Percentiles rank a stretch among this genome's conserved stretches.
Conservation (phyloP, 306 rosid species). For the Lathyrus tuberosus region DNA sequence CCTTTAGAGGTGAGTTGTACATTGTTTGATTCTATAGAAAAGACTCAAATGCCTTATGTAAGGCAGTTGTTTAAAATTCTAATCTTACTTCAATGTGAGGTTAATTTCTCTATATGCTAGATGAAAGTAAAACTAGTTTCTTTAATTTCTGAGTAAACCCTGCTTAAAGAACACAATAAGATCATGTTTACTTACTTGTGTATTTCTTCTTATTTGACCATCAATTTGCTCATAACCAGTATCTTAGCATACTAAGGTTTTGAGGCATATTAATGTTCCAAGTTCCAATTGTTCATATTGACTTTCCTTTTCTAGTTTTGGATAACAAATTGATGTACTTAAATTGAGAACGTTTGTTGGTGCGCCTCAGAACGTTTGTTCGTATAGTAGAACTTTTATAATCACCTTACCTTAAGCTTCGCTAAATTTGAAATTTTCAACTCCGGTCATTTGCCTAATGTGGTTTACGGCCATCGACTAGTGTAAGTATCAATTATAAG, state of each 20-base stretch:
- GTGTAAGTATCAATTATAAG: constrained; percentile 2
- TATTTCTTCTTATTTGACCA: constrained; percentile 42
- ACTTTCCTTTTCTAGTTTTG: constrained; percentile 27
- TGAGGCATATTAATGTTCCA: constrained; percentile 10
- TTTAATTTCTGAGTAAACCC: constrained; percentile 32
- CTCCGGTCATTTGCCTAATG: not conserved
- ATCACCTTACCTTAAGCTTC: constrained; percentile 18
- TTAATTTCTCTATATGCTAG: constrained; percentile 43
- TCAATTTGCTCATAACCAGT: constrained; percentile 24
- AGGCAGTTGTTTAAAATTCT: constrained; percentile 42
- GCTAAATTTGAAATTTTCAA: constrained; percentile 5
- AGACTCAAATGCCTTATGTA: constrained; percentile 45
- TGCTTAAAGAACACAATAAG: constrained; percentile 41
- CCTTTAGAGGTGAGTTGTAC: constrained; percentile 65
- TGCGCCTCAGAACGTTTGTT: constrained; percentile 7
- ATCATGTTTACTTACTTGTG: constrained; percentile 37
- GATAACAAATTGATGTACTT: constrained; percentile 12
- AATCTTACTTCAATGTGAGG: constrained; percentile 46
- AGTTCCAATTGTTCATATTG: constrained; percentile 8
- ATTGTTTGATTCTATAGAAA: constrained; percentile 56
- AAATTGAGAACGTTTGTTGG: not conserved
- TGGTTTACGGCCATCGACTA: not conserved
- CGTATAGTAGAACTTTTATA: constrained; percentile 1
- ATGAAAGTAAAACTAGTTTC: constrained; percentile 42
- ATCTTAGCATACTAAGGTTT: constrained; percentile 19